Base-by-base conservation (phyloP, 164 flowering plant species). In the Chimonanthus praecox region DNA sequence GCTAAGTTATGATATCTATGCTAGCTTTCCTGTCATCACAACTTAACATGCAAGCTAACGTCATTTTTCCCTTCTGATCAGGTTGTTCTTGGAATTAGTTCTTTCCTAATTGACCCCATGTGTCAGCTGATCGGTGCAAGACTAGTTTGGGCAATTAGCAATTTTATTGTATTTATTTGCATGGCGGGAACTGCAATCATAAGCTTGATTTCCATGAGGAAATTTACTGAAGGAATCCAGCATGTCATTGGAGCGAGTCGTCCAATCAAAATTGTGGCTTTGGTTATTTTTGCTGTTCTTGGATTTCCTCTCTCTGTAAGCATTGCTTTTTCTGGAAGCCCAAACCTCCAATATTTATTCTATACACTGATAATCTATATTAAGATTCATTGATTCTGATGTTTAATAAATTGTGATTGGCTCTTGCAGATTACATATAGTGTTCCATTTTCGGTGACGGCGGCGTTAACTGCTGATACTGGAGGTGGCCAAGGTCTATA, bases 401-500 rank as follows among this genome's bases (percentile, higher is more conserved):
- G 48, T 61, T 65, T 65, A 71, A 3, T 62, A 60, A 61, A n/a
- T 49, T 16, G 80, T 9, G 71, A 6, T 74, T 54, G 11, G 60
- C 16, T 10, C 60, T 13, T 84, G 82, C 90, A 95, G 98, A 88
- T 95, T 69, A 92, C 98, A 20, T 95, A 90, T 61, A 92, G 97
- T 73, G 99, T 93, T 62, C 99, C 99, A 44, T 95, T 92, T 77
- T 88, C 98, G 71, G 82, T 95, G 66, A 92, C 97, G 11, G 97
- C 99, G 21, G 94, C 88, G 80, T 77, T 95, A 79, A 95, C 97
- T 73, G 92, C 98, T 80, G 97, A 91, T 83, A 79, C 94, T 0
- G 99, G 97, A 60, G 99, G 99, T 71, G 99, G 98, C 69, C 99
- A 95, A 93, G 99, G 98, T 95, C 75, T 72, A 83, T 84, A 15